Evolutionary conservation across 495 filamentous ascomycete species (phyloP).

Genomic region (Annulohypoxylon nitens): DNA sequence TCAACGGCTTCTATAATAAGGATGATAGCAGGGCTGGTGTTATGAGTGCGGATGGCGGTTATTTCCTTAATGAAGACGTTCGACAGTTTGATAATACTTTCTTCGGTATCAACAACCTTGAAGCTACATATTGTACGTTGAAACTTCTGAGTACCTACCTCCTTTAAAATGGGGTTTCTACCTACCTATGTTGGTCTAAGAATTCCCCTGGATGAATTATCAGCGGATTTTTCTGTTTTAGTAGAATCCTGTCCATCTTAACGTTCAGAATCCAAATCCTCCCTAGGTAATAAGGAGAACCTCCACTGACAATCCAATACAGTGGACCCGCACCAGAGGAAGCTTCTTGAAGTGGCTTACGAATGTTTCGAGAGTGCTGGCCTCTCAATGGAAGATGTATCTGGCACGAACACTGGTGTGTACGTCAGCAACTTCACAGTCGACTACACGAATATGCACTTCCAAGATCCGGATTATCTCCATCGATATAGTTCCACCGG

Average conservation of each 20-base stretch:
- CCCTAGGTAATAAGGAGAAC: too few relatives aligned
- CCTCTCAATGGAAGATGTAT: slow-evolving; percentile 66
- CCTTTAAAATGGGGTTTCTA: background rate
- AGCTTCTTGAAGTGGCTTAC: slow-evolving; percentile 57
- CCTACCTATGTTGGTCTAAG: background rate
- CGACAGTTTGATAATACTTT: background rate
- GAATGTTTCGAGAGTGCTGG: slow-evolving; percentile 58
- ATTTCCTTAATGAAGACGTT: background rate
- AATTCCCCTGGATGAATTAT: background rate
- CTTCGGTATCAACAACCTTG: slow-evolving; percentile 3
- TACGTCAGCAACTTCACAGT: slow-evolving; percentile 49
- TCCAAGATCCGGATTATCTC: slow-evolving; percentile 53
- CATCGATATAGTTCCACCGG: slow-evolving; percentile 66
- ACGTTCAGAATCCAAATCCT: too few relatives aligned
- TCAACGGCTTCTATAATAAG: background rate
- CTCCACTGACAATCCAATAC: background rate
- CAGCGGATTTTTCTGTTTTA: background rate
- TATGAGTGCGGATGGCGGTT: background rate
- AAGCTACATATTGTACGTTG: background rate
- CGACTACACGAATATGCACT: slow-evolving; percentile 54
- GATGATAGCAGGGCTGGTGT: background rate
- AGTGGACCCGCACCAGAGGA: background rate
- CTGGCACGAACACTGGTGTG: slow-evolving; percentile 73
- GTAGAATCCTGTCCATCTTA: background rate
- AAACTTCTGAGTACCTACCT: background rate